Percentiles rank a stretch among this genome's conserved stretches.
Evolutionary conservation across 2,329 filamentous ascomycete species (phyloP).

Genomic region (Zymoseptoria passerinii): DNA sequence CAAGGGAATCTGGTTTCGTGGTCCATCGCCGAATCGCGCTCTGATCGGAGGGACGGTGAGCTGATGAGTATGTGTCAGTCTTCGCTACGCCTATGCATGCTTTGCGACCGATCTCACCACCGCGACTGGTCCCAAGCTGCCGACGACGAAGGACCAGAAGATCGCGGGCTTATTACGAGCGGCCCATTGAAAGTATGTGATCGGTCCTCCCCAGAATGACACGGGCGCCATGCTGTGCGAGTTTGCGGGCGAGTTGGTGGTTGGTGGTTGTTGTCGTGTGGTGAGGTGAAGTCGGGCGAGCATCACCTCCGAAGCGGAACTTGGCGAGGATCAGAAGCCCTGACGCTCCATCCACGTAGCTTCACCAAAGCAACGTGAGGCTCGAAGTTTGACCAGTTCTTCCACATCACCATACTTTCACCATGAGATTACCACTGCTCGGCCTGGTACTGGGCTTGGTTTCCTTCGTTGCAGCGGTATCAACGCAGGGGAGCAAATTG

Average conservation of each 20-base stretch:
- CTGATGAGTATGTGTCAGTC: conserved; percentile 7
- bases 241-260: neutral
- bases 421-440: conserved; percentile 27
- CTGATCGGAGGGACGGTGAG: conserved; percentile 66
- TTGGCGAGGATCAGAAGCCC: neutral
- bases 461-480: conserved; percentile 64
- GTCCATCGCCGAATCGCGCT: conserved; percentile 62
- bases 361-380: conserved; percentile 3
- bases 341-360: conserved; percentile 4
- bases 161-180: conserved; percentile 80
- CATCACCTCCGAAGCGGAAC: neutral
- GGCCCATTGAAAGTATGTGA: conserved; percentile 83
- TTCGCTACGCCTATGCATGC: conserved; percentile 2
- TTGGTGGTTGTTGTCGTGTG: neutral
- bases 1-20: conserved; percentile 65
- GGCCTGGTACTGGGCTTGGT: conserved; percentile 56
- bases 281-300: conserved; percentile 8
- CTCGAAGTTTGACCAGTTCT: conserved; percentile 19
- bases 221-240: conserved; percentile 56
- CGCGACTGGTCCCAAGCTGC: conserved; percentile 58
- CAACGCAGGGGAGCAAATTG: conserved; percentile 69
- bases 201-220: conserved; percentile 73
- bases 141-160: conserved; percentile 78
- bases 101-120: neutral
- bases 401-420: conserved; percentile 27